These are phyloP conservation scores for Vigna hirtella DNA, from an alignment of 306 rosid genomes.

Conservation along the genomic window DNA sequence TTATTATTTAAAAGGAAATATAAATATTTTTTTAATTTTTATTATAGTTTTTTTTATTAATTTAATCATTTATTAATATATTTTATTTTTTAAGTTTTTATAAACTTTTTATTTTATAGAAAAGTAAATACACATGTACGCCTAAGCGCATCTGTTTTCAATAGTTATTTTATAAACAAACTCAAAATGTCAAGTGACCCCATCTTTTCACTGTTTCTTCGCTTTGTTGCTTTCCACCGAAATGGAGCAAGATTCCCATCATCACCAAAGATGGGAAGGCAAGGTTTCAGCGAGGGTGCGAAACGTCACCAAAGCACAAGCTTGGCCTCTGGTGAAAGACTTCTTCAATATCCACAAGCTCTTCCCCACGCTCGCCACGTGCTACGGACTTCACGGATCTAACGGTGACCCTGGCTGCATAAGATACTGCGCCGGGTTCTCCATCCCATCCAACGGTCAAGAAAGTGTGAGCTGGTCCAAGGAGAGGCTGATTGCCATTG, in stretches of 20 bases:
- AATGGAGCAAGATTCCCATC: conserved; percentile 29
- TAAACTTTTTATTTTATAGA: no score
- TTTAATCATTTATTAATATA: no score
- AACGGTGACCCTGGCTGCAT: conserved; percentile 66
- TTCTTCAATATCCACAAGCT: conserved; percentile 73
- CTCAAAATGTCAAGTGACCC: no score
- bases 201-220: no score
- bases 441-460: conserved; percentile 50
- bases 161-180: no score
- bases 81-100: no score
- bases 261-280: conserved; percentile 55
- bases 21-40: no score
- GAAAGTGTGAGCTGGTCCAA: conserved; percentile 56
- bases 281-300: conserved; percentile 43
- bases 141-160: no score
- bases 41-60: no score
- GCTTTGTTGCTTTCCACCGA: neutral
- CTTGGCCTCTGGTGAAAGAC: conserved; percentile 62
- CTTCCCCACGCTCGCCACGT: conserved; percentile 56
- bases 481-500: conserved; percentile 61
- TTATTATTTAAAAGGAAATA: no score
- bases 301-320: conserved; percentile 43
- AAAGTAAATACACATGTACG: no score
- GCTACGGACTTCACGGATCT: conserved; percentile 59
- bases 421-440: conserved; percentile 61